phyloP scores from a whole-genome alignment of 305 asterid species.

The Petunia hybrid region DNA sequence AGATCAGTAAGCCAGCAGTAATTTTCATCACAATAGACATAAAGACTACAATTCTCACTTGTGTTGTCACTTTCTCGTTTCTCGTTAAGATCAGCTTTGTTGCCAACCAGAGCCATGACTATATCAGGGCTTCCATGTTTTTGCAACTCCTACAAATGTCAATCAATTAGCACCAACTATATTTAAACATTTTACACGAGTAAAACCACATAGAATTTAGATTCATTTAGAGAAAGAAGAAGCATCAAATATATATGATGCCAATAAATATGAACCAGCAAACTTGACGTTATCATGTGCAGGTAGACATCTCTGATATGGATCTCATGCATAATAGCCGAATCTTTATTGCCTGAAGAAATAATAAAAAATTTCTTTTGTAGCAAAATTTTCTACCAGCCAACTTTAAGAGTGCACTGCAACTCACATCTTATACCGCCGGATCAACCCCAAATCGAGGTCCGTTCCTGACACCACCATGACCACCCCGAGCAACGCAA shows the following conservation, averaged over 20 bases:
- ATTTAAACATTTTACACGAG: not conserved
- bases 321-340: slow-evolving; percentile 2
- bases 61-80: slow-evolving; percentile 80
- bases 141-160: slow-evolving; percentile 72
- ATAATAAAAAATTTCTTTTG: not conserved
- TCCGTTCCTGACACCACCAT: no score
- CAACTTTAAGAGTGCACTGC: no score
- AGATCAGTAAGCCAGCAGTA: not conserved
- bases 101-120: slow-evolving; percentile 97
- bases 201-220: not conserved
- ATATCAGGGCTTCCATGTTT: slow-evolving; percentile 97
- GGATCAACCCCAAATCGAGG: no score
- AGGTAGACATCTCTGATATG: not conserved
- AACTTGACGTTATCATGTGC: not conserved
- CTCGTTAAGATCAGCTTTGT: slow-evolving; percentile 94
- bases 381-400: no score
- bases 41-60: slow-evolving; percentile 55
- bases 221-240: not conserved
- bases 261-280: not conserved
- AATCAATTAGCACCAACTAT: slow-evolving; percentile 14
- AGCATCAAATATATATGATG: slow-evolving; percentile 1
- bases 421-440: no score
- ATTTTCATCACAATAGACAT: not conserved
- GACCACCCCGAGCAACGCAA: no score
- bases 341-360: not conserved